These are phyloP conservation scores for Arachis monticola DNA, from an alignment of 331 rosid genomes.

Conservation along the genomic window DNA sequence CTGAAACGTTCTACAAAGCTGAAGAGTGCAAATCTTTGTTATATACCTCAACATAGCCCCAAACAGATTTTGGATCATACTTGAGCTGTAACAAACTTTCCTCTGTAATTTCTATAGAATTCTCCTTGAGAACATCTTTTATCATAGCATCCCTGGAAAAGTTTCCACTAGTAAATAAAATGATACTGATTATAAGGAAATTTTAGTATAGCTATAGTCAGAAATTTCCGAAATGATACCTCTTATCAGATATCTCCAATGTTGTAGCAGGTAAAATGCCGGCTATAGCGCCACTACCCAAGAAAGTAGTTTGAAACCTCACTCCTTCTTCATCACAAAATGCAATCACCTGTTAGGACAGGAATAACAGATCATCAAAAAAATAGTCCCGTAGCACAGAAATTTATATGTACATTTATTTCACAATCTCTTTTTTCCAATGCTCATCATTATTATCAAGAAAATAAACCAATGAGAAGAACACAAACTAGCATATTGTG, in stretches of 20 bases:
- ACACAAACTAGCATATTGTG: background rate
- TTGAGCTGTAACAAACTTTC: slow-evolving; percentile 68
- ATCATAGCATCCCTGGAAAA: slow-evolving; percentile 64
- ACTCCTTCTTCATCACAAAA: slow-evolving; percentile 98
- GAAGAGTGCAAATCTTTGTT: slow-evolving; percentile 17
- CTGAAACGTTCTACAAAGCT: background rate
- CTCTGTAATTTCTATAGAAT: slow-evolving; percentile 63
- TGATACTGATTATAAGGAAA: slow-evolving; percentile 17
- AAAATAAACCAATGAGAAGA: background rate
- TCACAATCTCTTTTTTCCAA: background rate
- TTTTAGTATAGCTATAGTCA: slow-evolving; percentile 3
- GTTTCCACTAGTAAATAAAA: slow-evolving; percentile 17
- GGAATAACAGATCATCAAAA: slow-evolving; percentile 17
- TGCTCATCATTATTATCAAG: background rate
- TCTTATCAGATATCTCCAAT: slow-evolving; percentile 74
- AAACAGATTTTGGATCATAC: slow-evolving; percentile 80
- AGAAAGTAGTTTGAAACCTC: slow-evolving; percentile 91
- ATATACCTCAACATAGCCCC: slow-evolving; percentile 95
- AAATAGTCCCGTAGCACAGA: slow-evolving; percentile 20
- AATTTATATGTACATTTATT: background rate
- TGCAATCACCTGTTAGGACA: slow-evolving; percentile 69
- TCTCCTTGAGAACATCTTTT: slow-evolving; percentile 68
- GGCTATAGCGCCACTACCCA: slow-evolving; percentile 91
- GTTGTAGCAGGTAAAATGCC: slow-evolving; percentile 75
- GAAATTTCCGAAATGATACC: slow-evolving; percentile 53